Evolutionary conservation across 495 filamentous ascomycete genomes (phyloP).

Genomic region (Lasiosphaeria hispida): DNA sequence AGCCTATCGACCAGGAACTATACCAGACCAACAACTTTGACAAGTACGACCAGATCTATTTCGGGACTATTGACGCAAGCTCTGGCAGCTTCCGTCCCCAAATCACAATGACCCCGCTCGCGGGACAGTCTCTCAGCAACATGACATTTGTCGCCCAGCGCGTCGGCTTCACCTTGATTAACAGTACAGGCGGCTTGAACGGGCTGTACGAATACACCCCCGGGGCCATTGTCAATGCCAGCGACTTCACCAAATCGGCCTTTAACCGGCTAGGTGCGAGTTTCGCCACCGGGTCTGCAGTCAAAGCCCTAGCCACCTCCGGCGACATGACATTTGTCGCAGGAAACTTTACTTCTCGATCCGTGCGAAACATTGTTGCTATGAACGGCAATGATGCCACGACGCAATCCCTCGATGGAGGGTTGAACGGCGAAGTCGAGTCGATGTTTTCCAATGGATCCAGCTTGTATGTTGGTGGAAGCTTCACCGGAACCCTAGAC

Average conservation of each 20-base stretch:
- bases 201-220: conserved; percentile 90
- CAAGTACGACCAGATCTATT: conserved; percentile 91
- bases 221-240: conserved; percentile 47
- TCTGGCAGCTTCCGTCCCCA: conserved; percentile 72
- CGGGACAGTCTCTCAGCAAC: conserved; percentile 58
- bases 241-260: conserved; percentile 65
- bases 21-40: conserved; percentile 91
- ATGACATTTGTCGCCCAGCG: conserved; percentile 82
- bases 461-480: conserved; percentile 77
- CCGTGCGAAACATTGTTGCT: conserved; percentile 70
- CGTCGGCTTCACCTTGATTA: conserved; percentile 71
- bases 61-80: conserved; percentile 75
- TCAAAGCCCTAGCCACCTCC: conserved; percentile 60
- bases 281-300: conserved; percentile 60
- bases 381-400: conserved; percentile 62
- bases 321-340: conserved; percentile 68
- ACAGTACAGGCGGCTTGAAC: conserved; percentile 72
- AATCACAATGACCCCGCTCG: conserved; percentile 71
- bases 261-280: conserved; percentile 70
- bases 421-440: conserved; percentile 76
- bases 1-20: conserved; percentile 51
- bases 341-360: conserved; percentile 75
- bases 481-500: conserved; percentile 73
- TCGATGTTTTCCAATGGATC: conserved; percentile 64
- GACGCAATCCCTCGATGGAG: conserved; percentile 60